Evolutionary conservation across 2,329 filamentous ascomycete species (phyloP).

Genomic region (Madurella mycetomatis): DNA sequence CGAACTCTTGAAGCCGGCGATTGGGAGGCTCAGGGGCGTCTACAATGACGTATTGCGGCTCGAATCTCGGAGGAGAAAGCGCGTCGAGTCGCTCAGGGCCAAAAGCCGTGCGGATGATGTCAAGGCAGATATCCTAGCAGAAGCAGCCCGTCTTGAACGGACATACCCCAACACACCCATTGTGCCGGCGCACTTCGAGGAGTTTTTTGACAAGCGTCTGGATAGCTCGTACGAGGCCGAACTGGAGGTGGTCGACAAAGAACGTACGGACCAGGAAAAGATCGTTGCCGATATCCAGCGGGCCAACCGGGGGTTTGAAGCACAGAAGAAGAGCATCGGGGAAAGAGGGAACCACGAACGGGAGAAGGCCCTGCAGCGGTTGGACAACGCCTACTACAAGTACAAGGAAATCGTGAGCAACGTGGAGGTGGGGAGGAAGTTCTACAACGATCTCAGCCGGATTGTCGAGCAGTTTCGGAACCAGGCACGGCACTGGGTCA

Average conservation of each 20-base stretch:
- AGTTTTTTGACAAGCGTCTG: slow-evolving; percentile 79
- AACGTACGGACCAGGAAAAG: slow-evolving; percentile 71
- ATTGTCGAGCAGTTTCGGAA: slow-evolving; percentile 82
- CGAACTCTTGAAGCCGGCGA: slow-evolving; percentile 72
- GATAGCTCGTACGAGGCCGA: slow-evolving; percentile 74
- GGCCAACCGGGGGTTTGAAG: slow-evolving; percentile 73
- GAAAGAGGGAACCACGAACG: slow-evolving; percentile 62
- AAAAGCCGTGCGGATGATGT: slow-evolving; percentile 87
- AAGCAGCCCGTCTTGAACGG: slow-evolving; percentile 80
- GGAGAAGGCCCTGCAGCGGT: slow-evolving; percentile 77
- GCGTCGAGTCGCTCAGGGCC: slow-evolving; percentile 71
- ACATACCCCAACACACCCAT: slow-evolving; percentile 81
- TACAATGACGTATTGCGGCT: slow-evolving; percentile 83
- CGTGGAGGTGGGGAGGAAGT: slow-evolving; percentile 85
- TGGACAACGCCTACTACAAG: slow-evolving; percentile 90
- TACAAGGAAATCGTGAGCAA: slow-evolving; percentile 96
- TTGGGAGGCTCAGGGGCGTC: slow-evolving; percentile 68
- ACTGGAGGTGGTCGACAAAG: slow-evolving; percentile 63
- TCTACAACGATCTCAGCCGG: slow-evolving; percentile 92
- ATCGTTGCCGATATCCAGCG: slow-evolving; percentile 65
- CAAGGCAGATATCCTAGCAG: slow-evolving; percentile 73
- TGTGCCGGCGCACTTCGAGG: slow-evolving; percentile 85
- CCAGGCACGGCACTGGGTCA: slow-evolving; percentile 69
- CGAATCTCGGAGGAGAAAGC: slow-evolving; percentile 74
- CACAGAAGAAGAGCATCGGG: slow-evolving; percentile 63